These are phyloP conservation scores for Wolfiporia cocos DNA, from an alignment of 1,284 basidiomycete species.

Conservation along the genomic window DNA sequence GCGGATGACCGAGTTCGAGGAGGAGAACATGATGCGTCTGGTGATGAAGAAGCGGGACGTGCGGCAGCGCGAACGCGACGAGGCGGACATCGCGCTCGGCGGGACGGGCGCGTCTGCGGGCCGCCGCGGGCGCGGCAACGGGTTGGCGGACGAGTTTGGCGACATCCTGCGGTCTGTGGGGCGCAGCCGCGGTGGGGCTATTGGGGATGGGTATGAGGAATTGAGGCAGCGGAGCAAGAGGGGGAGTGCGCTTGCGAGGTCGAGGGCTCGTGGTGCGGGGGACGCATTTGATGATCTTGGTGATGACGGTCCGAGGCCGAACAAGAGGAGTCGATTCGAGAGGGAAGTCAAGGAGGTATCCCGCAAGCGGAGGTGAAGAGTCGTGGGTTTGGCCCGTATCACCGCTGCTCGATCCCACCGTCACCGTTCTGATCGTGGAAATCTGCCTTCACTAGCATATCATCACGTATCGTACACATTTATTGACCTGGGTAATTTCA, in stretches of 20 bases:
- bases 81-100: slow-evolving; percentile 91
- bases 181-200: slow-evolving; percentile 34
- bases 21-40: slow-evolving; percentile 91
- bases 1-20: slow-evolving; percentile 88
- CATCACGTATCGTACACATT: too few relatives aligned
- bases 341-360: slow-evolving; percentile 53
- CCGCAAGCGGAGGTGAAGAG: too few relatives aligned
- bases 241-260: slow-evolving; percentile 50
- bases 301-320: slow-evolving; percentile 36
- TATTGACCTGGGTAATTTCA: too few relatives aligned
- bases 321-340: slow-evolving; percentile 76
- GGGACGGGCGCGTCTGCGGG: slow-evolving; percentile 45
- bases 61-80: slow-evolving; percentile 75
- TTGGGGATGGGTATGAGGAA: slow-evolving; percentile 71
- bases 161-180: slow-evolving; percentile 67
- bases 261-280: slow-evolving; percentile 34
- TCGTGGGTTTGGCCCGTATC: too few relatives aligned
- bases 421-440: too few relatives aligned
- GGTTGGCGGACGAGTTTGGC: slow-evolving; percentile 79
- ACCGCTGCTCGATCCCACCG: too few relatives aligned
- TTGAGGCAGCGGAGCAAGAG: slow-evolving; percentile 65
- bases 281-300: slow-evolving; percentile 37
- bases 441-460: too few relatives aligned
- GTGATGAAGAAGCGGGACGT: slow-evolving; percentile 91
- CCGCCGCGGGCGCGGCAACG: slow-evolving; percentile 53